Evolutionary conservation across 352 stramenopile species (phyloP).

Genomic region (Pythium phragmiticola): DNA sequence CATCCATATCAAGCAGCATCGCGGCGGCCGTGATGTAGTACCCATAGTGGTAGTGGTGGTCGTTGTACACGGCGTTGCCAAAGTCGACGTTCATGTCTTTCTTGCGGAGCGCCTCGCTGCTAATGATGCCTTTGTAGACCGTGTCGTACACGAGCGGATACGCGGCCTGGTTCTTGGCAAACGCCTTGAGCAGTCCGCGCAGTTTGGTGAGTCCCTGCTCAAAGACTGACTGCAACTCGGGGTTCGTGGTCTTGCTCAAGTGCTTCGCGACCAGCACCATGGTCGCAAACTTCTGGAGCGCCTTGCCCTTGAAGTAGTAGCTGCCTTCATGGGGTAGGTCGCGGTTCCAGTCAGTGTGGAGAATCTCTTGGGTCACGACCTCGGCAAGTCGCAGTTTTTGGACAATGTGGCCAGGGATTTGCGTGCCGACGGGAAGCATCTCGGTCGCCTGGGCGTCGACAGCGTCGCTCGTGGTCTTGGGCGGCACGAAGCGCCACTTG

Average conservation of each 20-base stretch:
- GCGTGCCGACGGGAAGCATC: conserved; percentile 45
- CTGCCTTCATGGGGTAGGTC: conserved; percentile 44
- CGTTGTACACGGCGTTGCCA: conserved; percentile 75
- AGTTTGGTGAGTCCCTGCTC: conserved; percentile 52
- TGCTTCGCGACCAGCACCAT: conserved; percentile 63
- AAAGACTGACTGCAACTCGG: conserved; percentile 38
- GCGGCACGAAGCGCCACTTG: conserved; percentile 56
- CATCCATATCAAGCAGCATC: conserved; percentile 30
- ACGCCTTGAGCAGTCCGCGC: conserved; percentile 46
- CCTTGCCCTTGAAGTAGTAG: conserved; percentile 80
- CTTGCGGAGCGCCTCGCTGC: conserved; percentile 50
- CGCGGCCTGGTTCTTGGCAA: conserved; percentile 58
- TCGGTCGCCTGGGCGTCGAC: conserved; percentile 42
- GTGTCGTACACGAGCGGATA: conserved; percentile 65
- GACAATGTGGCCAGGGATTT: conserved; percentile 34
- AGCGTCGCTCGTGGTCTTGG: conserved; percentile 33
- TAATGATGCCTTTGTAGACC: conserved; percentile 55
- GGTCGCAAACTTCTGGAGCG: conserved; percentile 72
- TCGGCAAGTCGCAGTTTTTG: conserved; percentile 22
- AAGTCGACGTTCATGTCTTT: conserved; percentile 65
- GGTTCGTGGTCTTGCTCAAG: conserved; percentile 34
- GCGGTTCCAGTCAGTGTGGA: conserved; percentile 58
- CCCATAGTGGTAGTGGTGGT: conserved; percentile 79
- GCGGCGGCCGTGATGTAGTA: conserved; percentile 66
- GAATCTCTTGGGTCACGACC: conserved; percentile 40